Base-by-base conservation (phyloP, 306 rosid genomes). In the Pyrus bretschneideri region DNA sequence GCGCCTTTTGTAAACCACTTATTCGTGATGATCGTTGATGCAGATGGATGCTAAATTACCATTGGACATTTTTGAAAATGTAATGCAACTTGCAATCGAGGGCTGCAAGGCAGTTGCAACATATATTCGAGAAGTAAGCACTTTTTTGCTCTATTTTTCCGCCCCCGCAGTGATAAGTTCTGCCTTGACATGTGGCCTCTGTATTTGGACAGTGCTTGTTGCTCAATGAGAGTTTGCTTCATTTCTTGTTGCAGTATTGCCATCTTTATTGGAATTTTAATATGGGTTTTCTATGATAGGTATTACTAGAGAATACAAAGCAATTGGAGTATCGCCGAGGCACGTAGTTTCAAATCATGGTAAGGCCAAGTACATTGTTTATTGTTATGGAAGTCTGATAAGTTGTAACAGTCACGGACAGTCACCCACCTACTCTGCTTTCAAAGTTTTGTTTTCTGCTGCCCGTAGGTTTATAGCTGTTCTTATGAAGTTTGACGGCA, bases 61-160 rank as follows among this genome's bases (percentile, higher is more conserved):
- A 9, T 83, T 92, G 81, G 98, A 95, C 80, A 83, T 83, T 69
- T 86, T 92, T 77, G 96, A 95, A 85, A 89, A 69, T 63, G 96
- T 95, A 67, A 90, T 92, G 91, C 96, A 92, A 85, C 90, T 95
- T 74, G 92, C 95, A 73, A 86, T 80, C 11, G 95, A 95, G 82
- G 98, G 98, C 76, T 95, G 97, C 93, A 95, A 95, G 83, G 96
- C 96, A 30, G 86, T 94, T 72, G 98, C 97, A 44, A 92, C 81
- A 66, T 88, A 90, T 78, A 80, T 92, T 11, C 78, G 88, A 77
- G 92, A 95, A 74, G 97, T 90, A 85, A 84, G 91, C 74, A 74
- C 27, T 49, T 25, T 5, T 65, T 45, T 71, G 17, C 31, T 5
- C 23, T 29, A 30, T 29, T 30, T 22, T 69, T 23, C 62, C 10